A percentile compares a stretch with the other conserved stretches of the same genome.
These are phyloP conservation scores for Pulveroboletus sp. DNA, from an alignment of 768 basidiomycete species.

Conservation along the genomic window DNA sequence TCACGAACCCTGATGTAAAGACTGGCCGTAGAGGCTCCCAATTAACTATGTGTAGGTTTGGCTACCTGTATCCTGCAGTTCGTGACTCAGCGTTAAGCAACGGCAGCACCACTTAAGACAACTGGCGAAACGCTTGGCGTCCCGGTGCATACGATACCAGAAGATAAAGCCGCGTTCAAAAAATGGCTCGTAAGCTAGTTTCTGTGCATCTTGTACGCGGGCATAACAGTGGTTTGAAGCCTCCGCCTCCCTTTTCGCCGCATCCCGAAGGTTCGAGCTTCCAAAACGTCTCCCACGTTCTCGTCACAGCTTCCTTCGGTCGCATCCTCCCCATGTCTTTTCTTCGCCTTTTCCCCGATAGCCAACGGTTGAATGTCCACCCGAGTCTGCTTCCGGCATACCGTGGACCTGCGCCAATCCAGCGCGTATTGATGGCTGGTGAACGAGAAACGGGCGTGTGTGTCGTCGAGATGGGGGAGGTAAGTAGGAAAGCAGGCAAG, in stretches of 20 bases:
- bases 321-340: slow-evolving; percentile 68
- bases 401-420: slow-evolving; percentile 90
- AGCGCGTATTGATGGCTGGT: slow-evolving; percentile 70
- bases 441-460: slow-evolving; percentile 73
- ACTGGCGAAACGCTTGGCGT: slow-evolving; percentile 53
- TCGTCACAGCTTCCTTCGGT: slow-evolving; percentile 90
- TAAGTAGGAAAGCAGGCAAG: slow-evolving; percentile 45
- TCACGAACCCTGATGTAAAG: slow-evolving; percentile 66
- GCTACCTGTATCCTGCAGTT: neutral
- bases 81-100: neutral
- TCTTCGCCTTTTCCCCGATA: slow-evolving; percentile 56
- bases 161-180: slow-evolving; percentile 54
- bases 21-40: slow-evolving; percentile 58
- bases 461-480: slow-evolving; percentile 71
- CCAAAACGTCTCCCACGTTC: slow-evolving; percentile 45
- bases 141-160: slow-evolving; percentile 59
- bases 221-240: slow-evolving; percentile 21
- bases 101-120: slow-evolving; percentile 64
- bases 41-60: slow-evolving; percentile 48
- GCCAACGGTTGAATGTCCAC: slow-evolving; percentile 77
- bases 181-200: slow-evolving; percentile 52
- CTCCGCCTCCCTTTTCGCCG: slow-evolving; percentile 36
- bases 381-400: slow-evolving; percentile 83
- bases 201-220: neutral
- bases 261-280: neutral